Evolutionary conservation across 2,329 filamentous ascomycete species (phyloP), one percentile per base, ranked within the genome.

Genomic region (Fusarium buharicum): DNA sequence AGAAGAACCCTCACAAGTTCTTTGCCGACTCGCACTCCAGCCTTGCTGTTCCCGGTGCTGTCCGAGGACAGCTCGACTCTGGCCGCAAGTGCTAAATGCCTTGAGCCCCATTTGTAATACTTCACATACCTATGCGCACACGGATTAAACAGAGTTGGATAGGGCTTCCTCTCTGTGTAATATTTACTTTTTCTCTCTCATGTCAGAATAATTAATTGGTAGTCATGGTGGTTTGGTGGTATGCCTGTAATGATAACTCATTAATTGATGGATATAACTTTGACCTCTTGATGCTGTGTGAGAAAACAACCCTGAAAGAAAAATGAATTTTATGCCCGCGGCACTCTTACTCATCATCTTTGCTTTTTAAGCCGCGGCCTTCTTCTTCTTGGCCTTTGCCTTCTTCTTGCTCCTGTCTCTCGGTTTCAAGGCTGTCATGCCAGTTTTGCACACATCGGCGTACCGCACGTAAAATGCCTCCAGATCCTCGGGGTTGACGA

Each of bases 381-480:
- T 88, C 80, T 88, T 90, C 79, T 83, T 86, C 79, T 89, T 91
- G 63, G 90, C 92, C 75, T 90, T 90, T 69, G 90, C 88, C 74
- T 90, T 91, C 80, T 89, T 88, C 83, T 92, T 94, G 77, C 90
- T 96, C 72, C 93, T 86, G 78, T 98, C 94, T 68, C 95, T 85
- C 74, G 96, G 97, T 86, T 97, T 98, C 78, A 99, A 74, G 8
- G 89, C 88, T 44, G 85, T 83, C 93, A 98, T 97, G 6, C 93
- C 92, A 0, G 84, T 81, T 80, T 96, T 97, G 78, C 93, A 97
- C 4, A 93, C 84, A 67, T 98, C 95, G 18, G 93, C 93, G 79
- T 98, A 99, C 47, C 86, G 84, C 27, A 81, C 79, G 75, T 93
- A 99, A 73, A 99, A 99, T 0, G 76, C 80, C 50, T 96, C 93